These are phyloP conservation scores for Zasmidium cellare DNA, from an alignment of 2,329 filamentous ascomycete genomes.

Conservation along the genomic window DNA sequence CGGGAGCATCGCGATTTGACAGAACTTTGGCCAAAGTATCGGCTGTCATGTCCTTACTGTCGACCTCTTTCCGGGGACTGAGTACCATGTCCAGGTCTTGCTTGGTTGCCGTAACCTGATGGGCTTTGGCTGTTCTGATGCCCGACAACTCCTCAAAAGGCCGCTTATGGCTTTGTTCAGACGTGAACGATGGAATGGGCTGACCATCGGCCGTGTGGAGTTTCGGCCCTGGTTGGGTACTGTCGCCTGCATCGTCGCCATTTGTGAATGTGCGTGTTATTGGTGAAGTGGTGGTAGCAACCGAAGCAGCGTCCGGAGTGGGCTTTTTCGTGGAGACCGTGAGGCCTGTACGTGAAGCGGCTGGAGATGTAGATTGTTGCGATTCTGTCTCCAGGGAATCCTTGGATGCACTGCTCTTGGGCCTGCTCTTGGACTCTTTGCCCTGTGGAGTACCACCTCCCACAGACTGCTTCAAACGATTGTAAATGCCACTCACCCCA, in stretches of 20 bases:
- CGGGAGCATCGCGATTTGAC: conserved; percentile 28
- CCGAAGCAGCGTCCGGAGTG: conserved; percentile 18
- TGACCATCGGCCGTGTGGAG: conserved; percentile 20
- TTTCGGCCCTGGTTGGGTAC: conserved; percentile 12
- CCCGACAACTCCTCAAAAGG: conserved; percentile 1
- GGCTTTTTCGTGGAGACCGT: conserved; percentile 16
- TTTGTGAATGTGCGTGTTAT: conserved; percentile 13
- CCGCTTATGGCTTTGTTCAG: conserved; percentile 9
- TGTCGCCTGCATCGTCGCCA: not conserved
- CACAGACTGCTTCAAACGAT: conserved; percentile 62
- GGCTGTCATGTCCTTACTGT: conserved; percentile 30
- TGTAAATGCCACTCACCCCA: conserved; percentile 79
- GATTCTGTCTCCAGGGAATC: conserved; percentile 24
- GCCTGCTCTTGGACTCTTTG: conserved; percentile 24
- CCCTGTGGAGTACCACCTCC: conserved; percentile 19
- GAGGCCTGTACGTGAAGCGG: conserved; percentile 14
- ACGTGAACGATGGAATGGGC: conserved; percentile 15
- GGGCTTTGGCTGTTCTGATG: conserved; percentile 4
- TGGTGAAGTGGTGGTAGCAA: conserved; percentile 22
- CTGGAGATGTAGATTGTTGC: conserved; percentile 20
- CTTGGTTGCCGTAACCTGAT: conserved; percentile 17
- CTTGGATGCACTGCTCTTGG: conserved; percentile 28
- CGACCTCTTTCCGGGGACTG: conserved; percentile 26
- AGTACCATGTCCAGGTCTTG: conserved; percentile 28
- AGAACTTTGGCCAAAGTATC: conserved; percentile 33